Evolutionary conservation across 1,284 basidiomycete genomes (phyloP).

Genomic region (Sphaerobolus stellatus): DNA sequence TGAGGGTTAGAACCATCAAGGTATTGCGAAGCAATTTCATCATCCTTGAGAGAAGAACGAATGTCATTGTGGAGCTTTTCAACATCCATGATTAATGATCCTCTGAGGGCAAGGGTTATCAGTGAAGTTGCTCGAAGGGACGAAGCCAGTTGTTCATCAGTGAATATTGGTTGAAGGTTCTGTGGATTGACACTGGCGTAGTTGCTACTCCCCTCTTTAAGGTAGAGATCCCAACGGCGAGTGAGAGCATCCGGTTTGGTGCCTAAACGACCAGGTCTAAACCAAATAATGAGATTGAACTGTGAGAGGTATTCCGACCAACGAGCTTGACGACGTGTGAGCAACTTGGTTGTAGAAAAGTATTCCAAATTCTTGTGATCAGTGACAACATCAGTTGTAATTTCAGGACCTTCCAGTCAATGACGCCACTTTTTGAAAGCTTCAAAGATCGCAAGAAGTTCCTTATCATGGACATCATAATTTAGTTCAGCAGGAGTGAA

Average conservation of each 20-base stretch:
- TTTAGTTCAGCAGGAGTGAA: not conserved
- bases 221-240: not conserved
- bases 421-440: not conserved
- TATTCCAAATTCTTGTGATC: slow-evolving; percentile 21
- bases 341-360: slow-evolving; percentile 13
- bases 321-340: slow-evolving; percentile 20
- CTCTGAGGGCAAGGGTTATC: not conserved
- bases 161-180: not conserved
- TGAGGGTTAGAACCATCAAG: not conserved
- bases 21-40: slow-evolving; percentile 15
- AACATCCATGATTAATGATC: not conserved
- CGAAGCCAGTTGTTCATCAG: not conserved
- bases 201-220: slow-evolving; percentile 1
- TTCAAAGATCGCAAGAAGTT: not conserved
- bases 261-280: not conserved
- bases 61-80: slow-evolving; percentile 19
- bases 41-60: slow-evolving; percentile 25
- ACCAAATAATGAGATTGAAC: slow-evolving; percentile 22
- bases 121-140: not conserved
- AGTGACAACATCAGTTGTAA: not conserved
- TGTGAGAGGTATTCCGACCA: slow-evolving; percentile 25
- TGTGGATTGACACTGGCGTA: not conserved
- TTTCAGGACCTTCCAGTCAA: not conserved
- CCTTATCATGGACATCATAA: not conserved
- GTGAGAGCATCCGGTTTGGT: not conserved